A percentile compares a stretch with the other conserved stretches of the same genome.
These are phyloP conservation scores for Anacardium occidentale DNA, from an alignment of 345 rosid species.

Conservation along the genomic window DNA sequence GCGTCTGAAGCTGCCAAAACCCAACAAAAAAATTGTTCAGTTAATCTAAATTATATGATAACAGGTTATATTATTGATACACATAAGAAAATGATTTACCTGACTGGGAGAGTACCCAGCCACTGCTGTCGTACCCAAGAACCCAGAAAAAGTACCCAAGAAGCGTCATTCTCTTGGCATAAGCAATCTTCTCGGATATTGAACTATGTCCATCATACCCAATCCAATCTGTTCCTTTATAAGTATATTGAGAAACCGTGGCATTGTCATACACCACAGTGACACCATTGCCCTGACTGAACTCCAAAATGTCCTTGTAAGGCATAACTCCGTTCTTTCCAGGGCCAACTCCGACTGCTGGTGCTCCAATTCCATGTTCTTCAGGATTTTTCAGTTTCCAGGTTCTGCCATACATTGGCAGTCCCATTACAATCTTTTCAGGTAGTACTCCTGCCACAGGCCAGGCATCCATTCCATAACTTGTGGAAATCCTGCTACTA, in stretches of 20 bases:
- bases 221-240: conserved; percentile 25
- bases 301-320: conserved; percentile 19
- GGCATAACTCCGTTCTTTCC: conserved; percentile 9
- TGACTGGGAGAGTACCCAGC: conserved; percentile 19
- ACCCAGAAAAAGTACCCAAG: conserved; percentile 37
- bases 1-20: conserved; percentile 17
- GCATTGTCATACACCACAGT: conserved; percentile 18
- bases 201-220: conserved; percentile 30
- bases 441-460: conserved; percentile 17
- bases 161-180: conserved; percentile 9
- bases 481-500: conserved; percentile 23
- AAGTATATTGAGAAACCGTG: conserved; percentile 31
- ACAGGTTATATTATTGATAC: not conserved
- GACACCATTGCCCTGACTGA: conserved; percentile 20
- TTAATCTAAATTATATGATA: not conserved
- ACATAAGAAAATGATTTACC: conserved; percentile 6
- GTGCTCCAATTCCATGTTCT: conserved; percentile 21
- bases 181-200: conserved; percentile 14
- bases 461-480: conserved; percentile 31
- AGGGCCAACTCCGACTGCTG: conserved; percentile 30
- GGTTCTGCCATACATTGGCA: conserved; percentile 34
- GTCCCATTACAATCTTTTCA: conserved; percentile 29
- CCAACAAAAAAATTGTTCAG: conserved; percentile 4
- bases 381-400: conserved; percentile 31
- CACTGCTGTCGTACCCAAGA: conserved; percentile 20